Percentiles rank a stretch among this genome's conserved stretches.
Conservation (phyloP, 768 basidiomycete species). For the Podaxis sp. region DNA sequence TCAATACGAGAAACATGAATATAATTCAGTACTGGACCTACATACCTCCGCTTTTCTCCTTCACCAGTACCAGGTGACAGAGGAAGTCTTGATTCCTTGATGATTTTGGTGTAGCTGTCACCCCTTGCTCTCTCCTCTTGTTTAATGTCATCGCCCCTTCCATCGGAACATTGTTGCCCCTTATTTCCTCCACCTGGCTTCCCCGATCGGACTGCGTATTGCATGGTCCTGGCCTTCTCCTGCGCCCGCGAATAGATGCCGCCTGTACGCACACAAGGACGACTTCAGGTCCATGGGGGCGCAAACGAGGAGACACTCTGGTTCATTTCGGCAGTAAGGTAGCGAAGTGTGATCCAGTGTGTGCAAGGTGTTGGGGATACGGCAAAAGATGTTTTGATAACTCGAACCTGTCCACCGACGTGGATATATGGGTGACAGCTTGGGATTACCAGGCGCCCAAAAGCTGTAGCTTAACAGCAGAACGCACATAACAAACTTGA, state of each 20-base stretch:
- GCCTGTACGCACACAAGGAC: neutral
- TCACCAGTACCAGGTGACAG: neutral
- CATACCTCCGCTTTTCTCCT: neutral
- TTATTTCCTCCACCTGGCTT: neutral
- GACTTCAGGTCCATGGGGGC: neutral
- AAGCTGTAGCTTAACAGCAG: neutral
- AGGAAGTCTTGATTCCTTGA: neutral
- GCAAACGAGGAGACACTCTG: neutral
- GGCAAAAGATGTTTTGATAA: no score
- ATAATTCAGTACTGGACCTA: neutral
- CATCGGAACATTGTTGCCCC: neutral
- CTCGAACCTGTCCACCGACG: no score
- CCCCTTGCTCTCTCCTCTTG: neutral
- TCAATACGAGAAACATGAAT: no score
- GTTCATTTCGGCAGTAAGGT: neutral
- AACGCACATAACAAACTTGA: neutral
- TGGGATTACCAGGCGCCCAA: neutral
- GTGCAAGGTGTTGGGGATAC: no score
- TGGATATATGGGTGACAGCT: no score
- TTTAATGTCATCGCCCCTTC: neutral
- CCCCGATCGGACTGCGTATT: neutral
- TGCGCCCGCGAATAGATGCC: neutral
- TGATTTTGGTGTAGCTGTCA: neutral
- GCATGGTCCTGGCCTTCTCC: slow-evolving; percentile 3
- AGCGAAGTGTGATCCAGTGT: neutral